phyloP scores from a whole-genome alignment of 2,329 filamentous ascomycete species.

The Pseudocercospora pini-densiflorae region DNA sequence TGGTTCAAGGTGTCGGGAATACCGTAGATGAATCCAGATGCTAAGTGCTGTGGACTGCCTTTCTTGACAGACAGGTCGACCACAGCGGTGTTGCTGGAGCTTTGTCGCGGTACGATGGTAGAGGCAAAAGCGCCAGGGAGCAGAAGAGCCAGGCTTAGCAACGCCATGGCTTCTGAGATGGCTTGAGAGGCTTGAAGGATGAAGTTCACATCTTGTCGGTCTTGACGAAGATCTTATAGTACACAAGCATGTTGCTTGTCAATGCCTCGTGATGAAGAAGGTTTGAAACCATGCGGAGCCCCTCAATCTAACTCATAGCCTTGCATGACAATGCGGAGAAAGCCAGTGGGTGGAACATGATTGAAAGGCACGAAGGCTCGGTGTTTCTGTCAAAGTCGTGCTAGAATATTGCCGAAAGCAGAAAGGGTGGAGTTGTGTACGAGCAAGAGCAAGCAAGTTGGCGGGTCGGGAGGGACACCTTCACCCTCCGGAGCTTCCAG shows the following conservation, averaged over 20 bases:
- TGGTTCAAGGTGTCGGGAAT: slow-evolving; percentile 40
- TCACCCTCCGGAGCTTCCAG: slow-evolving; percentile 5
- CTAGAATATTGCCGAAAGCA: background rate
- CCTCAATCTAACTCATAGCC: background rate
- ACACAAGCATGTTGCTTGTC: background rate
- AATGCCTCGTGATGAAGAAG: slow-evolving; percentile 1
- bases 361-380: background rate
- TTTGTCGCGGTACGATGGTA: slow-evolving; percentile 22
- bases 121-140: slow-evolving; percentile 6
- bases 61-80: slow-evolving; percentile 40
- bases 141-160: background rate
- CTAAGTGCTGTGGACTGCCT: slow-evolving; percentile 44
- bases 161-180: slow-evolving; percentile 4
- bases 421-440: too few species aligned
- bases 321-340: background rate
- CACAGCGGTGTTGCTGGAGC: slow-evolving; percentile 27
- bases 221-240: background rate
- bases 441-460: background rate
- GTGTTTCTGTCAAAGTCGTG: background rate
- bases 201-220: background rate
- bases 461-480: background rate
- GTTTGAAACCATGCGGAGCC: slow-evolving; percentile 4
- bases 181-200: slow-evolving; percentile 7
- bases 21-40: slow-evolving; percentile 51
- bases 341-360: background rate